These are phyloP conservation scores for Corchorus capsularis DNA, from an alignment of 345 rosid genomes.

Conservation along the genomic window DNA sequence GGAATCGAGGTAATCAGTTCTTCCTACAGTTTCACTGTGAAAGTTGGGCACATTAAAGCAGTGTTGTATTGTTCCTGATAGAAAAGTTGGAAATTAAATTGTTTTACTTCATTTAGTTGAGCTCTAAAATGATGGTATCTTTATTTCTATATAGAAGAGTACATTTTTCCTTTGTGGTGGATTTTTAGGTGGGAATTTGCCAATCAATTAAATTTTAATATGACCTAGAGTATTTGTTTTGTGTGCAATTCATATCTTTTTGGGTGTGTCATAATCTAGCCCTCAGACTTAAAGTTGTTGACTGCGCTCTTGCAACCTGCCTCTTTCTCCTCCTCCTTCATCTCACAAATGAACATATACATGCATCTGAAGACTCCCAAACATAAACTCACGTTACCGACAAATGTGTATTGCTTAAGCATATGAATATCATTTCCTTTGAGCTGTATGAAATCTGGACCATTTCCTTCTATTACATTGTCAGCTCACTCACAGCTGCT, in stretches of 20 bases:
- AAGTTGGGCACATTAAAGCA: not conserved
- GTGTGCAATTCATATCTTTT: not conserved
- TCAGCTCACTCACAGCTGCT: too few relatives aligned
- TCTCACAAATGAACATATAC: too few relatives aligned
- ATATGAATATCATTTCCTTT: too few relatives aligned
- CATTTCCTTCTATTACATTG: too few relatives aligned
- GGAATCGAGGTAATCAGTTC: conserved; percentile 75
- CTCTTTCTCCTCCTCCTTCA: too few relatives aligned
- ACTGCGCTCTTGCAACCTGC: too few relatives aligned
- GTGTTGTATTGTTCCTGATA: not conserved
- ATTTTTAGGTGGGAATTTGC: not conserved
- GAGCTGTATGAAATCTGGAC: too few relatives aligned
- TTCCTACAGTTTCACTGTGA: not conserved
- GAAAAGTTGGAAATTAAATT: not conserved
- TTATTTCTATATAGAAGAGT: not conserved
- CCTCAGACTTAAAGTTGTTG: not conserved
- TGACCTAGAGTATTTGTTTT: not conserved
- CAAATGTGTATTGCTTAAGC: too few relatives aligned
- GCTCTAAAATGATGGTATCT: conserved; percentile 9
- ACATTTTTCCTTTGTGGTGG: not conserved
- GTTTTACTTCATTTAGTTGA: conserved; percentile 9
- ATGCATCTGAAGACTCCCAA: too few relatives aligned
- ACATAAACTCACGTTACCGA: too few relatives aligned
- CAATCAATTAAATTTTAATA: not conserved
- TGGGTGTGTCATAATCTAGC: not conserved